Evolutionary conservation across 1,284 basidiomycete genomes (phyloP).

Genomic region (Tylopilus sp.): DNA sequence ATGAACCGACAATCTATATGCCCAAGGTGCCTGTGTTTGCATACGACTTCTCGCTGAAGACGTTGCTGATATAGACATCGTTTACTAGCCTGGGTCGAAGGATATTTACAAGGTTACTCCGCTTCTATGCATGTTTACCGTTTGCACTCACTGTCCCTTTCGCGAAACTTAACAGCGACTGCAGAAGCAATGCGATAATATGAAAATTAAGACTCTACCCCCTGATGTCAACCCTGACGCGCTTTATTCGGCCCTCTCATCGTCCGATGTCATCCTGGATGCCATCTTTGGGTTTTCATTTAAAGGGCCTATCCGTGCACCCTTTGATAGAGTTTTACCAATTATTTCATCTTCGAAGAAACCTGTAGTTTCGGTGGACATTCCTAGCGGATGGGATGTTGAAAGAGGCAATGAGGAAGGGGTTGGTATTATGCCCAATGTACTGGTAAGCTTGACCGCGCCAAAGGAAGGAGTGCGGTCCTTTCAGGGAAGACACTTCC

Average conservation of each 20-base stretch:
- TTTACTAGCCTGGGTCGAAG: slow-evolving; percentile 76
- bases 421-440: slow-evolving; percentile 73
- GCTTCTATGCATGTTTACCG: not conserved
- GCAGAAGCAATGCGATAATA: slow-evolving; percentile 85
- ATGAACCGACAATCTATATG: slow-evolving; percentile 85
- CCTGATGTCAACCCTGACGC: slow-evolving; percentile 56
- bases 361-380: slow-evolving; percentile 91
- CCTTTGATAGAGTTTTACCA: slow-evolving; percentile 81
- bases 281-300: slow-evolving; percentile 99
- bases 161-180: too few species aligned
- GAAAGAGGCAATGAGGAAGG: slow-evolving; percentile 71
- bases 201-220: slow-evolving; percentile 75
- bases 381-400: slow-evolving; percentile 96
- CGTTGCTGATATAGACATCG: slow-evolving; percentile 9
- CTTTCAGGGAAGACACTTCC: slow-evolving; percentile 85
- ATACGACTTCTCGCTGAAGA: not conserved
- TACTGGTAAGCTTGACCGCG: slow-evolving; percentile 89
- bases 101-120: slow-evolving; percentile 78
- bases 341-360: slow-evolving; percentile 68
- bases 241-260: slow-evolving; percentile 61
- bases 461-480: slow-evolving; percentile 86
- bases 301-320: slow-evolving; percentile 83
- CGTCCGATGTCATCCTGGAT: slow-evolving; percentile 88
- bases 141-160: too few species aligned
- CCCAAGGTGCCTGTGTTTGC: slow-evolving; percentile 71